Base-by-base conservation (phyloP, 768 basidiomycete genomes). In the Hygrocybe coccinea region DNA sequence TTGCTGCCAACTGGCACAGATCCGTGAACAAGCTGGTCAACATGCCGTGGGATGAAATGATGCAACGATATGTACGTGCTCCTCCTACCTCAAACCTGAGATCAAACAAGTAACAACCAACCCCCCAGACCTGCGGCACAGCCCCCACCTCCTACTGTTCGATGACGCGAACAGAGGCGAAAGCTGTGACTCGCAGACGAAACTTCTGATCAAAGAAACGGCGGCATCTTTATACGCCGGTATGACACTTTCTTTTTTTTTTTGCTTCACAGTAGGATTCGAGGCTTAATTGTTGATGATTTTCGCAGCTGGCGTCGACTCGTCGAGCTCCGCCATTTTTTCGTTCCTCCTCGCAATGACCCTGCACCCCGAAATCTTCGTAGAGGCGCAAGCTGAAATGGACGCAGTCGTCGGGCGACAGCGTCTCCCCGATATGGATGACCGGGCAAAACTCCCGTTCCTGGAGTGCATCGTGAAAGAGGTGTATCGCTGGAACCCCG, bases 381-480 rank as follows among this genome's bases (percentile, higher is more conserved):
- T 66, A 58, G 77, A 76, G 57, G 79, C 79, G 0, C 82, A 81
- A 55, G 73, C 68, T 15, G 84, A 84, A 59, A 71, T 85, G 4
- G 79, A 79, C 56, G 54, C 69, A 1, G 71, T 79, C 3, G 63
- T 76, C 53, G 74, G 71, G 1, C 58, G 56, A 5, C 70, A 69
- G 12, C 67, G 77, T 21, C 65, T 76, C 1, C 78, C 78, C 1
- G 68, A 38, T 6, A 61, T 75, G 25, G 64, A 66, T 5, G 82
- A 84, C 65, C 64, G 70, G 7, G 62, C 69, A 3, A 64, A 70
- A 36, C 69, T 85, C 3, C 81, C 82, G 0, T 85, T 84, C 55
- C 58, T 81, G 17, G 68, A 69, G 12, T 73, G 74, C 0, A 57
- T 81, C 2, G 69, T 79, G 17, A 74, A 71, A 1, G 82, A 84